Conservation (phyloP, 164 flowering plant species). For the Kalanchoe fedtschenkoi region DNA sequence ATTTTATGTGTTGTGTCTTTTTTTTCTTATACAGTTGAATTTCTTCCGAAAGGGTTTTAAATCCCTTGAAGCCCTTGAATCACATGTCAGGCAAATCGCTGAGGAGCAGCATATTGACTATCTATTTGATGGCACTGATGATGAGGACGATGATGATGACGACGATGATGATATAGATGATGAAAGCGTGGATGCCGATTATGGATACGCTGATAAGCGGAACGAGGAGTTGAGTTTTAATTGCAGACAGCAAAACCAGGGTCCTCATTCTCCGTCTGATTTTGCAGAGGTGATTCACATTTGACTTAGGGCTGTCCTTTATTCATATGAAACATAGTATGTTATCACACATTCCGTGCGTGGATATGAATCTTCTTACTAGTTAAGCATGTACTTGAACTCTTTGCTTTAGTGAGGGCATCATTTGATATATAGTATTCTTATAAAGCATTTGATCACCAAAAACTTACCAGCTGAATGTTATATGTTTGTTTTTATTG, state of each 20-base stretch:
- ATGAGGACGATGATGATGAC: constrained; percentile 32
- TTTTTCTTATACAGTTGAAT: constrained; percentile 45
- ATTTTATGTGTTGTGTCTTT: not conserved
- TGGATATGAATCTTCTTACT: not conserved
- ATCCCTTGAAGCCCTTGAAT: constrained; percentile 80
- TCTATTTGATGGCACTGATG: constrained; percentile 73
- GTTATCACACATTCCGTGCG: not conserved
- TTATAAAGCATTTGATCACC: no score
- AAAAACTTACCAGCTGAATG: not conserved
- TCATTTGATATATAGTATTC: no score
- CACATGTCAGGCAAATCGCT: constrained; percentile 50
- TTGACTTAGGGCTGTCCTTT: not conserved
- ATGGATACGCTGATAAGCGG: constrained; percentile 30
- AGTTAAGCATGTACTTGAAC: no score
- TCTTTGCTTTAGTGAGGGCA: no score
- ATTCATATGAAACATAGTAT: not conserved
- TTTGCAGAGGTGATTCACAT: constrained; percentile 60
- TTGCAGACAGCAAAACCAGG: constrained; percentile 36
- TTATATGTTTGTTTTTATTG: not conserved
- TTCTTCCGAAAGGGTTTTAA: constrained; percentile 70
- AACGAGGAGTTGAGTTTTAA: constrained; percentile 78
- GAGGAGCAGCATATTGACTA: constrained; percentile 83
- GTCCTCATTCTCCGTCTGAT: constrained; percentile 30
- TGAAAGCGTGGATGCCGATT: constrained; percentile 24
- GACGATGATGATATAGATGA: no score